Evolutionary conservation across 2,329 filamentous ascomycete species (phyloP), one percentile per base, ranked within the genome.

Genomic region (Verticillium tricorpus): DNA sequence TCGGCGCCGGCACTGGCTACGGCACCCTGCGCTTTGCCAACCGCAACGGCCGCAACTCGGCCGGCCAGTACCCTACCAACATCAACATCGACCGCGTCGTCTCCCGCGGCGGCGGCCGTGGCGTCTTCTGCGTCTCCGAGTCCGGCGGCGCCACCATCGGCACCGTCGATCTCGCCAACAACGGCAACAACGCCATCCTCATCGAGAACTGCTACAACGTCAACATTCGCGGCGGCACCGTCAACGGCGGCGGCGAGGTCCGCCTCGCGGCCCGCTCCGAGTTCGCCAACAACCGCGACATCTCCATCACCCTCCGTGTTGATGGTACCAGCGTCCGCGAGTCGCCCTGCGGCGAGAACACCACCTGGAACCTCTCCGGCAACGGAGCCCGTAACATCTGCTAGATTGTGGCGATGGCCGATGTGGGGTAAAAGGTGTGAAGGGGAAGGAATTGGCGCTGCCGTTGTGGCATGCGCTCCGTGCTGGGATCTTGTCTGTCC

Each of bases 191-290:
- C 61, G 80, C 83, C 0, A 76, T 86, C 22, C 74, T 86, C 1
- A 81, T 86, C 32, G 83, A 86, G 75, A 86, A 86, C 70, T 86
- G 84, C 73, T 85, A 86, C 69, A 82, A 82, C 59, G 64, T 86
- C 35, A 71, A 73, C 1, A 84, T 86, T 68, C 71, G 69, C 2
- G 78, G 78, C 19, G 84, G 84, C 0, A 81, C 75, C 2, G 79
- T 86, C 28, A 79, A 77, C 31, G 80, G 82, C 2, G 83, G 84
- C 1, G 84, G 84, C 0, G 82, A 85, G 69, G 82, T 86, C 8
- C 76, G 84, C 3, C 65, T 86, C 14, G 70, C 82, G 1, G 82
- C 83, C 2, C 74, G 84, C 15, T 67, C 70, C 25, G 83, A 86
- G 71, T 86, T 86, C 63, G 74, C 80, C 12, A 84, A 83, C 66